A percentile compares a stretch with the other conserved stretches of the same genome.
Conservation (phyloP, 139 green algal species). For the Chlorella sp. region DNA sequence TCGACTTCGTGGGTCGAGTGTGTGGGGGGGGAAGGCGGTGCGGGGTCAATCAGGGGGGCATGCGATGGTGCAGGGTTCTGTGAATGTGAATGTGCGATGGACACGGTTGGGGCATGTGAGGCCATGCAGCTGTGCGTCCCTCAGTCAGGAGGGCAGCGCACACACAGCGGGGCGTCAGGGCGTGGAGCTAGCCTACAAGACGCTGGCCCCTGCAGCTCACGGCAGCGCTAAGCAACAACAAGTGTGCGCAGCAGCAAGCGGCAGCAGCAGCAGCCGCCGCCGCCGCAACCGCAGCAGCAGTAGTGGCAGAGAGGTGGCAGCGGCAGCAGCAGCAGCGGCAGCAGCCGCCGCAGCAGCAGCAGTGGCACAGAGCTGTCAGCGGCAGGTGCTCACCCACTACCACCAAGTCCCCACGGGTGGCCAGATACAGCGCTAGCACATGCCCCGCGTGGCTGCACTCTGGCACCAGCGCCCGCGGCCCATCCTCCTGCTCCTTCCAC, state of each 20-base stretch:
- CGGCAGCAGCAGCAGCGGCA: neutral
- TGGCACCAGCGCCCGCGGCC: slow-evolving; percentile 65
- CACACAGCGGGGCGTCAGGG: no score
- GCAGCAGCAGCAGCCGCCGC: no score
- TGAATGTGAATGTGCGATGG: no score
- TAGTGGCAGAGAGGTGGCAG: neutral
- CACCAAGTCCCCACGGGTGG: slow-evolving; percentile 85
- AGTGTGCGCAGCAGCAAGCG: neutral
- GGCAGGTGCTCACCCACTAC: slow-evolving; percentile 72
- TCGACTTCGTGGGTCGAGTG: slow-evolving; percentile 97
- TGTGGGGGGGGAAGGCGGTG: neutral
- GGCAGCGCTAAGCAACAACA: no score
- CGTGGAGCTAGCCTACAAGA: no score
- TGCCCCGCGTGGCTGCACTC: slow-evolving; percentile 83
- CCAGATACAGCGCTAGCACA: slow-evolving; percentile 88
- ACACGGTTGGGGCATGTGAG: no score
- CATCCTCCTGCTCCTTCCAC: slow-evolving; percentile 57
- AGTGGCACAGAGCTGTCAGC: neutral
- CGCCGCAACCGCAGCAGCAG: neutral
- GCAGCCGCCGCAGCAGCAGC: neutral
- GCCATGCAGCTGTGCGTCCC: no score
- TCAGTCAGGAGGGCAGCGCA: no score
- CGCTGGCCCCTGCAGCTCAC: no score
- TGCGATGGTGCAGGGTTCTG: no score
- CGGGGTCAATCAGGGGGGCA: no score